Percentiles rank a stretch among this genome's conserved stretches.
Conservation (phyloP, 2,329 filamentous ascomycete genomes). For the Mycogone perniciosa region DNA sequence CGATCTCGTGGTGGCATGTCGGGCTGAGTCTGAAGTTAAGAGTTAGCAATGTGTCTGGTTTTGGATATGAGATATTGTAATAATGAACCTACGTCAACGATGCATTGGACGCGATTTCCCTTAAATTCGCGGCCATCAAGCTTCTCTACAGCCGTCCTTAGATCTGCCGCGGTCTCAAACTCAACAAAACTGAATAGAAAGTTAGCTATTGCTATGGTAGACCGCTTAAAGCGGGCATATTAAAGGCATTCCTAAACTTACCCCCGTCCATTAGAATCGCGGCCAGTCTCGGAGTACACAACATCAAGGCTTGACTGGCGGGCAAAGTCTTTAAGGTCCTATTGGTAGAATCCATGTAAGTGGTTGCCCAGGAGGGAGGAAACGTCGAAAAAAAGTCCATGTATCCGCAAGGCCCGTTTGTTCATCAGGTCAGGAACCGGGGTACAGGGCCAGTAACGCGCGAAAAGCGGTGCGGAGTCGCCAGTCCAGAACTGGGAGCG, state of each 20-base stretch:
- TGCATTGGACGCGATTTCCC: constrained; percentile 76
- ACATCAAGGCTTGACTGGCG: constrained; percentile 95
- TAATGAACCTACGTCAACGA: constrained; percentile 70
- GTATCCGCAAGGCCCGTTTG: constrained; percentile 27
- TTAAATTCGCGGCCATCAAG: constrained; percentile 92
- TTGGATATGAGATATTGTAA: background rate
- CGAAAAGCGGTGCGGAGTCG: constrained; percentile 20
- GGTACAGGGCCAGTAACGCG: constrained; percentile 9
- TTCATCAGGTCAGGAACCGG: constrained; percentile 34
- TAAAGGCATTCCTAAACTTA: constrained; percentile 41
- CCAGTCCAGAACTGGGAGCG: constrained; percentile 18
- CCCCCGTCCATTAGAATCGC: constrained; percentile 89
- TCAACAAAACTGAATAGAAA: constrained; percentile 72
- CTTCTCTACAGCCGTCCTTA: constrained; percentile 89
- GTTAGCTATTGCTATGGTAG: constrained; percentile 13
- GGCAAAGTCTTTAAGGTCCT: constrained; percentile 99
- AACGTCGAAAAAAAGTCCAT: constrained; percentile 26
- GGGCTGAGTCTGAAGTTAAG: constrained; percentile 60
- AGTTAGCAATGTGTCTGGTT: background rate
- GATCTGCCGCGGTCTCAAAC: constrained; percentile 86
- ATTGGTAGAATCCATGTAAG: constrained; percentile 77
- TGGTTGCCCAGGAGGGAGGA: constrained; percentile 51
- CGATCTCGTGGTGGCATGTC: constrained; percentile 63
- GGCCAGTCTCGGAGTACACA: constrained; percentile 93
- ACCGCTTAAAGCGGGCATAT: background rate